Conservation (phyloP, 2,329 filamentous ascomycete species). For the Talaromyces marneffei region DNA sequence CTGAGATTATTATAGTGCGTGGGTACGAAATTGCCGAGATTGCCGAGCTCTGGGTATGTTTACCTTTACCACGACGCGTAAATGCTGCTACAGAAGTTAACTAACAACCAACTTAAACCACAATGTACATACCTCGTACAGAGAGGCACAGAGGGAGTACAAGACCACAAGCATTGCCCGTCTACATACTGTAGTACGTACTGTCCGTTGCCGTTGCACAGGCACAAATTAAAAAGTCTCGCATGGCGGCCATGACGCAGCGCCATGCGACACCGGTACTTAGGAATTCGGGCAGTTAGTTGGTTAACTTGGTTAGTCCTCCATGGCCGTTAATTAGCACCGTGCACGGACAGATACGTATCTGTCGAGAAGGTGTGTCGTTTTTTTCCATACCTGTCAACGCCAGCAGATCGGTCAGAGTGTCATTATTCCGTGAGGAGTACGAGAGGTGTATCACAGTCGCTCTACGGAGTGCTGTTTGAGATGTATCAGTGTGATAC, state of each 20-base stretch:
- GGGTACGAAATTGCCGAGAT: not conserved
- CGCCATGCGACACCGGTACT: not conserved
- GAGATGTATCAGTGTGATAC: conserved; percentile 3
- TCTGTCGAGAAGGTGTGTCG: not conserved
- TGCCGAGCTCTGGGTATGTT: not conserved
- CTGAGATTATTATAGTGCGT: not conserved
- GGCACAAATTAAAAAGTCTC: not conserved
- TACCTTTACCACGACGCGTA: not conserved
- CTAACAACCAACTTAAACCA: no score
- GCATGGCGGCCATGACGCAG: not conserved
- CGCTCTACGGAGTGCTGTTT: not conserved
- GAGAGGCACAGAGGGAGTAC: not conserved
- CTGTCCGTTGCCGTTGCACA: not conserved
- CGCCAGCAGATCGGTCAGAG: not conserved
- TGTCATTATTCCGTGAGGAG: not conserved
- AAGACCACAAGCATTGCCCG: not conserved
- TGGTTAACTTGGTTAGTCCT: no score
- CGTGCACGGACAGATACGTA: not conserved
- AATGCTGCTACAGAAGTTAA: no score
- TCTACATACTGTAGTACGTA: no score
- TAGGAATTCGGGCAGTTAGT: no score
- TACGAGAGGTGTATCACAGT: not conserved
- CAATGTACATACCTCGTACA: no score
- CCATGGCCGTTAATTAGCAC: not conserved
- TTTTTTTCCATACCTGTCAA: not conserved